These are phyloP conservation scores for Kwoniella heveanensis DNA, from an alignment of 768 basidiomycete species.

Conservation along the genomic window DNA sequence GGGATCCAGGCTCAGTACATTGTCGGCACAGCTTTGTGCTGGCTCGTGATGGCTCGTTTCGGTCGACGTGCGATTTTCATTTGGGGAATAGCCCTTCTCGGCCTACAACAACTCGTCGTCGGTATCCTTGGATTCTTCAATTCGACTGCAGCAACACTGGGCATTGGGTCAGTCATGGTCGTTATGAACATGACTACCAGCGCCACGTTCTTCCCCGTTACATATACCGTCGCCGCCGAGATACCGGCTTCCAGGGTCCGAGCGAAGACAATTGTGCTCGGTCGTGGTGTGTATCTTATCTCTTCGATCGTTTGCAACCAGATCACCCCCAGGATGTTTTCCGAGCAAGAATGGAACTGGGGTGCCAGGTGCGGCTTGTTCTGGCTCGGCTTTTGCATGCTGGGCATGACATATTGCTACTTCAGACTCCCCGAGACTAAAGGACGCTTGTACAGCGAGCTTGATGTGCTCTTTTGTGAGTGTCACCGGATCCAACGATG, in stretches of 20 bases:
- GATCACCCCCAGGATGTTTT: slow-evolving; percentile 34
- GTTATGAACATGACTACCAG: slow-evolving; percentile 38
- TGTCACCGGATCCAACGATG: too few relatives aligned
- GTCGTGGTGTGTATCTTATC: slow-evolving; percentile 37
- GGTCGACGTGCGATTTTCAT: slow-evolving; percentile 40
- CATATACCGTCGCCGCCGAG: slow-evolving; percentile 45
- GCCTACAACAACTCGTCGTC: neutral
- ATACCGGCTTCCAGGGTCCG: slow-evolving; percentile 30
- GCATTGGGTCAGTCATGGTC: slow-evolving; percentile 40
- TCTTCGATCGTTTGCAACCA: slow-evolving; percentile 37
- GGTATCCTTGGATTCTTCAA: slow-evolving; percentile 14
- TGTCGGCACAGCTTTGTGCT: slow-evolving; percentile 32
- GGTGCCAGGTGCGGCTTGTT: slow-evolving; percentile 35
- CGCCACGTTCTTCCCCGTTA: slow-evolving; percentile 29
- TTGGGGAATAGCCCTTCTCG: slow-evolving; percentile 29
- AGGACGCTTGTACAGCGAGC: too few relatives aligned
- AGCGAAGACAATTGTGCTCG: slow-evolving; percentile 51
- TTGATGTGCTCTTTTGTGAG: too few relatives aligned
- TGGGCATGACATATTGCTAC: slow-evolving; percentile 30
- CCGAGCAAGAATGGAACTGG: slow-evolving; percentile 29
- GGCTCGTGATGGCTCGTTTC: slow-evolving; percentile 35
- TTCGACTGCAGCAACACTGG: slow-evolving; percentile 11
- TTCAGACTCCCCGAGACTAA: slow-evolving; percentile 39
- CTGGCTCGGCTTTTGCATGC: slow-evolving; percentile 27
- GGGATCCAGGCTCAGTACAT: slow-evolving; percentile 31